These are phyloP conservation scores for Lactarius evosmus DNA, from an alignment of 768 basidiomycete species.

Conservation along the genomic window DNA sequence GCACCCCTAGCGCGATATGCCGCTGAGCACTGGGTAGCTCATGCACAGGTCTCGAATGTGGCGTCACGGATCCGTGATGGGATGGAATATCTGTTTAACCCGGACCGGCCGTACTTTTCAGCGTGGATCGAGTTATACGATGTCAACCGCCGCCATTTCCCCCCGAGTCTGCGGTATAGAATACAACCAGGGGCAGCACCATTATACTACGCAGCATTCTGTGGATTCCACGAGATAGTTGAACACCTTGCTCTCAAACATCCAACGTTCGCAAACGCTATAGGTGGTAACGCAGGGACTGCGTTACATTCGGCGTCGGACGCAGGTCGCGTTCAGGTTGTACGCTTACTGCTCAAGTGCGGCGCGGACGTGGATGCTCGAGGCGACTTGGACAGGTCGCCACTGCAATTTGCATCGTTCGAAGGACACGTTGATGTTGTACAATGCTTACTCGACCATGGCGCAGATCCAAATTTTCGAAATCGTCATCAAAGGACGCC, in stretches of 20 bases:
- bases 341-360: not conserved
- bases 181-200: not conserved
- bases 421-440: not conserved
- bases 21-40: not conserved
- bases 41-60: not conserved
- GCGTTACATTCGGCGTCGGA: not conserved
- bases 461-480: not conserved
- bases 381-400: not conserved
- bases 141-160: not conserved
- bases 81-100: not conserved
- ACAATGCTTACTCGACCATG: not conserved
- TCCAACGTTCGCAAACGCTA: not conserved
- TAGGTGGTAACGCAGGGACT: not conserved
- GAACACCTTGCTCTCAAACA: not conserved
- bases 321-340: not conserved
- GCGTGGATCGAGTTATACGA: not conserved
- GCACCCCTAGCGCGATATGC: not conserved
- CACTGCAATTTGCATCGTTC: not conserved
- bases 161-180: rapidly evolving
- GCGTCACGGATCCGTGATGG: not conserved
- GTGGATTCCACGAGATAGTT: not conserved
- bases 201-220: not conserved
- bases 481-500: not conserved
- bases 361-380: not conserved
- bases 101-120: not conserved